Evolutionary conservation across 805 yeast genomes (phyloP), one percentile per base, ranked within the genome.

Genomic region (Hanseniaspora lachancei): DNA sequence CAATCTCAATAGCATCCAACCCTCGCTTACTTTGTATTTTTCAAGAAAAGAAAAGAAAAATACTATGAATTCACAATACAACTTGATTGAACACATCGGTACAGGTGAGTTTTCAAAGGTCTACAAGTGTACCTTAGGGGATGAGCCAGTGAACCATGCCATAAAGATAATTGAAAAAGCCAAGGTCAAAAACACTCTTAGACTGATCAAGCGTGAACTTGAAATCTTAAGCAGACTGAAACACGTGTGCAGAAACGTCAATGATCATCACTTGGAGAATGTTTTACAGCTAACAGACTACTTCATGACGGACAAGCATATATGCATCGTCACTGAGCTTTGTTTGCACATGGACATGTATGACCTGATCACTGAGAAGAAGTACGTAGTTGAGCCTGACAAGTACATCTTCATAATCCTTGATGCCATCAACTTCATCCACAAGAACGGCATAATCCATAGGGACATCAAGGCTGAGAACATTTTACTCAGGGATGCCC

Each of bases 381-480:
- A 70, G 72, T 39, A 76, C 75, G 3, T 69, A 72, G 49, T 69
- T 79, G 54, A 72, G 70, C 44, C 52, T 63, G 51, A 79, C 77
- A 51, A 61, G 64, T 16, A 80, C 79, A 57, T 79, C 81, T 1
- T 72, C 70, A 12, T 73, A 73, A 8, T 73, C 80, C 41, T 78
- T 2, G 72, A 78, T 10, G 83, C 84, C 0, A 73, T 84, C 1
- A 71, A 72, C 8, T 81, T 80, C 61, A 67, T 84, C 56, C 89
- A 83, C 62, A 57, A 62, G 2, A 75, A 81, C 59, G 76, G 77
- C 34, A 75, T 84, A 40, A 82, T 82, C 7, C 89, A 84, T 63
- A 74, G 89, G 47, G 89, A 84, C 61, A 66, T 84, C 57, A 84
- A 84, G 64, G 86, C 89, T 0, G 89, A 84, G 61, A 84, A 84